Conservation (phyloP, 2,329 filamentous ascomycete species). For the Nannizziopsis arthrosporioides region DNA sequence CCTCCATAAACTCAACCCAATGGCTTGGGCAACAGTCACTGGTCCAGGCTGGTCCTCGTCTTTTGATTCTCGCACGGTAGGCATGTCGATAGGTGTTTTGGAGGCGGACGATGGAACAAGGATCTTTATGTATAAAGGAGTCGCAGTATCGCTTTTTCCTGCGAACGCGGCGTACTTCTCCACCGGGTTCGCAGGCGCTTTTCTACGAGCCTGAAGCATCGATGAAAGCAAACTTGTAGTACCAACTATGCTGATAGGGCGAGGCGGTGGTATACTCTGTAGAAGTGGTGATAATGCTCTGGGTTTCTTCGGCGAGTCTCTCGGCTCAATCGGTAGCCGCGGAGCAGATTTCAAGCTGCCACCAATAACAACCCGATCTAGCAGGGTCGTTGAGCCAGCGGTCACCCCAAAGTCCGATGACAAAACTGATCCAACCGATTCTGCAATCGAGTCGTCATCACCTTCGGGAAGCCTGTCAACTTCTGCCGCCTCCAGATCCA, state of each 20-base stretch:
- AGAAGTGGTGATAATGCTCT: slow-evolving; percentile 38
- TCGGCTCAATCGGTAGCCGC: background rate
- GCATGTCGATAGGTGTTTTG: slow-evolving; percentile 47
- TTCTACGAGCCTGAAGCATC: slow-evolving; percentile 45
- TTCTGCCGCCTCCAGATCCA: slow-evolving; percentile 23
- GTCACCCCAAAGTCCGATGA: slow-evolving; percentile 46
- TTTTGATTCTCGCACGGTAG: slow-evolving; percentile 45
- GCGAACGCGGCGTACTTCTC: slow-evolving; percentile 50
- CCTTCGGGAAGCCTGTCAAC: slow-evolving; percentile 28
- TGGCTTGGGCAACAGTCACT: slow-evolving; percentile 51
- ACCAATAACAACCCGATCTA: slow-evolving; percentile 40
- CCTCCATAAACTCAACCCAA: slow-evolving; percentile 51
- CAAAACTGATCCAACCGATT: slow-evolving; percentile 38
- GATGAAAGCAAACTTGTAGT: slow-evolving; percentile 46
- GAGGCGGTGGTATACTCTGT: slow-evolving; percentile 48
- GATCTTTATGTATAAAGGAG: slow-evolving; percentile 52
- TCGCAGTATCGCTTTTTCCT: slow-evolving; percentile 46
- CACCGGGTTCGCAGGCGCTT: slow-evolving; percentile 48
- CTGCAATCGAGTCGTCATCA: slow-evolving; percentile 39
- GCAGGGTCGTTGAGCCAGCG: slow-evolving; percentile 46
- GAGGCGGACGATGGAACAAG: slow-evolving; percentile 49
- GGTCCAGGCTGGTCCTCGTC: slow-evolving; percentile 38
- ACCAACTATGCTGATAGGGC: slow-evolving; percentile 49
- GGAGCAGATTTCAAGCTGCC: slow-evolving; percentile 41
- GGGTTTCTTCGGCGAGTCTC: slow-evolving; percentile 41